phyloP scores from a whole-genome alignment of 208 protist species.

The Willaertia magna region DNA sequence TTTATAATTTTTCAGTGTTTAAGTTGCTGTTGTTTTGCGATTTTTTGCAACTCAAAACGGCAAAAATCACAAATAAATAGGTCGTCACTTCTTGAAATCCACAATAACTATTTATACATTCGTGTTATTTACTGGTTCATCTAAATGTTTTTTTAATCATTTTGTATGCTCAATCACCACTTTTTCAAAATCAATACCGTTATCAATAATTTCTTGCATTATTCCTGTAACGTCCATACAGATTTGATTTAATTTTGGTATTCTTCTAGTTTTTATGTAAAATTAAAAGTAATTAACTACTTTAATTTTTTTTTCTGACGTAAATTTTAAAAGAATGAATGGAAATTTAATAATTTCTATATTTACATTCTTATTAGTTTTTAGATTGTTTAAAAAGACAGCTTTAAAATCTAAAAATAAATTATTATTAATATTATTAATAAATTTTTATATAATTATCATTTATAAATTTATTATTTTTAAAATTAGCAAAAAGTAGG shows the following conservation, averaged over 20 bases:
- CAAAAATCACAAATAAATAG: too few relatives aligned
- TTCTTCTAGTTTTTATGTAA: background rate
- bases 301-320: background rate
- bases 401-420: conserved; percentile 12
- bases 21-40: too few relatives aligned
- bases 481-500: too few relatives aligned
- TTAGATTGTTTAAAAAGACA: background rate
- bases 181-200: background rate
- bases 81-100: too few relatives aligned
- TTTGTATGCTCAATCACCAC: background rate
- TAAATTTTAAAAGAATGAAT: background rate
- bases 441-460: too few relatives aligned
- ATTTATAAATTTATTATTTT: too few relatives aligned
- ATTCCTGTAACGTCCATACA: background rate
- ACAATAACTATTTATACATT: too few relatives aligned
- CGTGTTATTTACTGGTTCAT: too few relatives aligned
- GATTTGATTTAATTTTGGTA: background rate
- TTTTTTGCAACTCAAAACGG: too few relatives aligned
- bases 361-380: background rate
- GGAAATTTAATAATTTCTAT: conserved; percentile 6
- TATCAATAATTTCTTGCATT: background rate
- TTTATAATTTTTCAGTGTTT: too few relatives aligned
- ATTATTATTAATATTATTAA: too few relatives aligned
- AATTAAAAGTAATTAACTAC: background rate
- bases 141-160: background rate